Evolutionary conservation across 257 asterid genomes (phyloP), one percentile per base, ranked within the genome.

Genomic region (Plantago major): DNA sequence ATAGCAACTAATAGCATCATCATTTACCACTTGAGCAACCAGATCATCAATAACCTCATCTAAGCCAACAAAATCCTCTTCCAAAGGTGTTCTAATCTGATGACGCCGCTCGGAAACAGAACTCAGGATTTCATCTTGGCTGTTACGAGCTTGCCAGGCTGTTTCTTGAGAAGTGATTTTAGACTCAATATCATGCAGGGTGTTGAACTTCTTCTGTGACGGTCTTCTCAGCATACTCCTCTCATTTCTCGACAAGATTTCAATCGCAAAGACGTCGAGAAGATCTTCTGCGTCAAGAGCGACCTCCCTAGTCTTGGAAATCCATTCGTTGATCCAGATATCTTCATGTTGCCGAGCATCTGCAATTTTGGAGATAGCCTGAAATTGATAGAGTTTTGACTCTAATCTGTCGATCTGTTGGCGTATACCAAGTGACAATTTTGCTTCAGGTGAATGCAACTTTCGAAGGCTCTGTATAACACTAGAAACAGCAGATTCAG

Each of bases 281-380:
- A 49, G 60, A 30, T 75, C 71, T 60, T 55, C 65, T 3, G 74
- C 45, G 44, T 42, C 26, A n/a, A 62, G 30, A 1, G 57, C 65
- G 28, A 63, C 64, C 14, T 69, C 65, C 55, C 69, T 55, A 42
- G 66, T 56, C 10, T 69, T 60, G 11, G 43, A 18, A 26, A 63
- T 44, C 74, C 65, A 63, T 10, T 42, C 37, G n/a, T 19, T 1
- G 50, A 69, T 42, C n/a, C 56, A 60, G 50, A 45, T 71, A 30
- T 71, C 65, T 13, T 65, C 79, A 6, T 58, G 49, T 60, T 69
- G 73, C n/a, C 67, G 69, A 14, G 72, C 79, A 65, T 74, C 79
- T 48, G 77, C 77, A 55, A 67, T 70, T 46, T 47, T 68, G 30
- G 74, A 42, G 28, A 76, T 68, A 51, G 73, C 46, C 17, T 58